Base-by-base conservation (phyloP, 768 basidiomycete species). In the Suillus subaureus region DNA sequence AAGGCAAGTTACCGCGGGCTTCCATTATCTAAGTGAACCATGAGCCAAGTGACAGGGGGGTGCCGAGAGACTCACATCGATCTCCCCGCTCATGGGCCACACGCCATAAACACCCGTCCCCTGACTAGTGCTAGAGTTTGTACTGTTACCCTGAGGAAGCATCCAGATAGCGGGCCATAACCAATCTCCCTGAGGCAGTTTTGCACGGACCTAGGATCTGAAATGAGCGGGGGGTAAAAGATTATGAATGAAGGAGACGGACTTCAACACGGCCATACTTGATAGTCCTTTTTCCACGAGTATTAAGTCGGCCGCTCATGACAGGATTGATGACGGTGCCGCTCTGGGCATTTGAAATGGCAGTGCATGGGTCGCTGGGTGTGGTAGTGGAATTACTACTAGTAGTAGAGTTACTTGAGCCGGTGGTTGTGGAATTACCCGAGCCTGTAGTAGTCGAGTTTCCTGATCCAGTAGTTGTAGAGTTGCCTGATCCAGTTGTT, bases 201-300 rank as follows among this genome's bases (percentile, higher is more conserved):
- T 87, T 0, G 91, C 91, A 0, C 80, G 77, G 3, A 90, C 79
- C 74, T 89, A 23, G 0, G 2, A 26, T 3, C 11, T n/a, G 13
- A 51, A 15, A 51, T 51, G 6, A 51, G 49, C 6, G 0, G 3
- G n/a, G 23, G 49, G 13, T 51, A 23, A 51, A 51, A 51, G 49
- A 51, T 51, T 3, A 26, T 0, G 0, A 26, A 51, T 13, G 16
- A 6, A 51, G 23, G 13, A 15, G 6, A 26, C 49, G 57, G 9
- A 88, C 81, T 70, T 88, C 86, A 62, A 89, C 80, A 66, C 85
- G 84, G 42, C 87, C 87, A 64, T 82, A 88, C 73, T 78, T 78
- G 71, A 89, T 84, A 56, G 71, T 79, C 62, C 81, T 75, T 65
- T 78, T 82, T 35, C 79, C 79, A 52, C 80, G 79, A 35, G 87